Percentiles rank a stretch among this genome's conserved stretches.
Evolutionary conservation across 2,329 filamentous ascomycete genomes (phyloP).

Genomic region (Aspergillus texensis): DNA sequence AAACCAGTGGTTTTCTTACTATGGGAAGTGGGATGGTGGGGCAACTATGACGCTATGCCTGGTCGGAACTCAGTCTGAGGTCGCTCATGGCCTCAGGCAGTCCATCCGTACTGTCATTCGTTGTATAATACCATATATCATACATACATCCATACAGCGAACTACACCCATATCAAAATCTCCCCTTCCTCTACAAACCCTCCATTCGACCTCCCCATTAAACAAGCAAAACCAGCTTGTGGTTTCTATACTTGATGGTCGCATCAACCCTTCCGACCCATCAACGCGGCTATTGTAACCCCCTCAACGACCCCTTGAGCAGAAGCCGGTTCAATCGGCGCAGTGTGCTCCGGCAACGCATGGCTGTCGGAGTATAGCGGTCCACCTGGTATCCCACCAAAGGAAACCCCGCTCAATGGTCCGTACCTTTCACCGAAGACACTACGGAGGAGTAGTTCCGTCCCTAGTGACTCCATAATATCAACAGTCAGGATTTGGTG

Average conservation of each 20-base stretch:
- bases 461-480: not conserved
- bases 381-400: conserved; percentile 17
- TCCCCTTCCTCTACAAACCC: not conserved
- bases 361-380: not conserved
- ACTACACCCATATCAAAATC: too few relatives aligned
- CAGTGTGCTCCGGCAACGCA: conserved; percentile 36
- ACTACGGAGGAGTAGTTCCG: conserved; percentile 2
- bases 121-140: not conserved
- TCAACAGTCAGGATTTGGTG: not conserved
- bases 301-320: not conserved
- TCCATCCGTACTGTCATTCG: not conserved
- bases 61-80: not conserved
- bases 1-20: not conserved
- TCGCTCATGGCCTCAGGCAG: not conserved
- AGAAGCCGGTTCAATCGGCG: conserved; percentile 23
- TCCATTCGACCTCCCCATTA: not conserved
- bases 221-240: not conserved
- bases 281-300: not conserved
- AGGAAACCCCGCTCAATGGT: conserved; percentile 10
- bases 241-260: not conserved
- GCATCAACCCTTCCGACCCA: not conserved
- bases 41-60: conserved; percentile 26
- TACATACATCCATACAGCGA: not conserved
- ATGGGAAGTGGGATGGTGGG: conserved; percentile 24
- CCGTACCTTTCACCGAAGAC: conserved; percentile 18